Percentiles rank a stretch among this genome's conserved stretches.
phyloP scores from a whole-genome alignment of 164 flowering plant species.

The Berberis thunbergii region DNA sequence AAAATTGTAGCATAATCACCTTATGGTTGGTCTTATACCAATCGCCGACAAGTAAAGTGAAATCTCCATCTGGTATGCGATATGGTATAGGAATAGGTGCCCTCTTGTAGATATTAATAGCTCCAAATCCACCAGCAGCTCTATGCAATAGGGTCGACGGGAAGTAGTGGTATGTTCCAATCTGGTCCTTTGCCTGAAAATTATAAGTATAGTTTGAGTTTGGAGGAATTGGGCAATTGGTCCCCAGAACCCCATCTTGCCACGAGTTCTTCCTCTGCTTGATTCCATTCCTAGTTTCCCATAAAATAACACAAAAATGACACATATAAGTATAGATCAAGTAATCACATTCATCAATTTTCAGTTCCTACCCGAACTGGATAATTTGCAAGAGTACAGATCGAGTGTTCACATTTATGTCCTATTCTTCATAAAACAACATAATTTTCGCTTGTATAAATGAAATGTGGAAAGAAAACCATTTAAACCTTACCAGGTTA shows the following conservation, averaged over 20 bases:
- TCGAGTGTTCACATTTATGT: background rate
- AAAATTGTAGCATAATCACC: background rate
- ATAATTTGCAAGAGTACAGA: too few species aligned
- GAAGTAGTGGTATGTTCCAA: slow-evolving; percentile 60
- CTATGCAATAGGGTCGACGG: slow-evolving; percentile 67
- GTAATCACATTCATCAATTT: background rate
- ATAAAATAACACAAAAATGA: background rate
- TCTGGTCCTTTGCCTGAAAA: slow-evolving; percentile 75
- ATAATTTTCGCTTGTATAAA: background rate
- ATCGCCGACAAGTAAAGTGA: background rate
- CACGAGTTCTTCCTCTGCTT: slow-evolving; percentile 19
- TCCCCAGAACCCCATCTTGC: slow-evolving; percentile 90
- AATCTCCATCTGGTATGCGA: background rate
- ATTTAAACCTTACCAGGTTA: background rate
- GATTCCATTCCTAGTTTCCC: background rate
- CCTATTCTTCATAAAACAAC: background rate
- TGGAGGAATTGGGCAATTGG: slow-evolving; percentile 83
- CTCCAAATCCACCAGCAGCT: slow-evolving; percentile 28
- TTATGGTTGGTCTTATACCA: background rate
- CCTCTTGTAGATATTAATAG: background rate
- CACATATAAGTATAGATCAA: background rate
- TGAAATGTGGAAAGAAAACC: background rate
- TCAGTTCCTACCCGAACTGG: background rate
- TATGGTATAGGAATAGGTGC: background rate
- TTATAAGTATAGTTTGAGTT: slow-evolving; percentile 65